phyloP scores from a whole-genome alignment of 2,329 filamentous ascomycete genomes.

The Paecilomyces sp. region DNA sequence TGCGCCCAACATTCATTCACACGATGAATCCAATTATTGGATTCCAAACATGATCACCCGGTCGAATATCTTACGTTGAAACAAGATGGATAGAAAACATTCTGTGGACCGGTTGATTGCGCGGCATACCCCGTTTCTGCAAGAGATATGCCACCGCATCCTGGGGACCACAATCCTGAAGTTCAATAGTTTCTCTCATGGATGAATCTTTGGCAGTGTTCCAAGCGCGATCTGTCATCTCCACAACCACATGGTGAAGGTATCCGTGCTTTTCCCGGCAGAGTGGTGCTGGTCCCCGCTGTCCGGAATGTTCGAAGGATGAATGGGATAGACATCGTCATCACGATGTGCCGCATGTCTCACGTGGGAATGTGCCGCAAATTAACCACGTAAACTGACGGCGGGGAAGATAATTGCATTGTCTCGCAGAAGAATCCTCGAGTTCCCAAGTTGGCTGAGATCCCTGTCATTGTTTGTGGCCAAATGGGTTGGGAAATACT shows the following conservation, averaged over 20 bases:
- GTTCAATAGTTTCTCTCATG: not conserved
- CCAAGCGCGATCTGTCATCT: not conserved
- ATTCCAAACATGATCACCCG: not conserved
- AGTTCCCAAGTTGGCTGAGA: not conserved
- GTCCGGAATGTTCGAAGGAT: not conserved
- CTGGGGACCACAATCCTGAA: not conserved
- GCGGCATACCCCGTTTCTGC: not conserved
- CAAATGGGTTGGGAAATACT: not conserved
- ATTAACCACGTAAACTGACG: not conserved
- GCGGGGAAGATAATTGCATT: not conserved
- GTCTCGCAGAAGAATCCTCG: not conserved
- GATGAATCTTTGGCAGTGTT: conserved; percentile 14
- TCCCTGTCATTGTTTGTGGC: not conserved
- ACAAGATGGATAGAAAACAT: not conserved
- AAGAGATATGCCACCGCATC: not conserved
- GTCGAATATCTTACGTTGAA: not conserved
- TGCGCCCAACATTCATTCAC: not conserved
- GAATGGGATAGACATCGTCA: not conserved
- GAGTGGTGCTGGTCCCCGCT: not conserved
- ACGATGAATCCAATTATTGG: not conserved
- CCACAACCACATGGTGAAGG: not conserved
- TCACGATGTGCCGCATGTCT: not conserved
- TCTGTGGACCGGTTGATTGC: not conserved
- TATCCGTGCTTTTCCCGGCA: not conserved
- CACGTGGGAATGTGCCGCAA: not conserved